These are phyloP conservation scores for Botrytis tulipae DNA, from an alignment of 2,329 filamentous ascomycete genomes.

Conservation along the genomic window DNA sequence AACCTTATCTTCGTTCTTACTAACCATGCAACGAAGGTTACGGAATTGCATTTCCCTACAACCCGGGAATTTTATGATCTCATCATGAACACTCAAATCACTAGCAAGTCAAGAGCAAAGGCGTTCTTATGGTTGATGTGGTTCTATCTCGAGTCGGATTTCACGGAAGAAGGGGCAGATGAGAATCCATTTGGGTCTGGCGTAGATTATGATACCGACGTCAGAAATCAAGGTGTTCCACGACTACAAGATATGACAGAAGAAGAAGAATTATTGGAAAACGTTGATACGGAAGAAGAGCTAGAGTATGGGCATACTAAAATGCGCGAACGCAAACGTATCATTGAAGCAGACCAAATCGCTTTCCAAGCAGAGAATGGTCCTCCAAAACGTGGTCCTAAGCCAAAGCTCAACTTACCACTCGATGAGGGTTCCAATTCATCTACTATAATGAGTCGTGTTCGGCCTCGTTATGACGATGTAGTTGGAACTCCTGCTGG, in stretches of 20 bases:
- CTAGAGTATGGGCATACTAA: slow-evolving; percentile 69
- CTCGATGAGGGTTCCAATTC: slow-evolving; percentile 41
- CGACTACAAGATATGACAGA: slow-evolving; percentile 61
- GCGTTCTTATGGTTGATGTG: slow-evolving; percentile 98
- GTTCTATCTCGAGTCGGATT: slow-evolving; percentile 98
- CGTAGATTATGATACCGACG: slow-evolving; percentile 62
- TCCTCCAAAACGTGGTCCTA: slow-evolving; percentile 55
- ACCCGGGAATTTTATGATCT: slow-evolving; percentile 92
- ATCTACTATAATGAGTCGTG: slow-evolving; percentile 56
- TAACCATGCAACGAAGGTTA: slow-evolving; percentile 84
- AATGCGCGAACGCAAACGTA: slow-evolving; percentile 70
- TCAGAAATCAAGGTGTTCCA: slow-evolving; percentile 69
- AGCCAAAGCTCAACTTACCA: slow-evolving; percentile 40
- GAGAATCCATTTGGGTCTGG: slow-evolving; percentile 85
- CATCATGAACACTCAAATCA: slow-evolving; percentile 84
- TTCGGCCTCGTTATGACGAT: slow-evolving; percentile 58
- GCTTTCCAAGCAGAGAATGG: slow-evolving; percentile 41
- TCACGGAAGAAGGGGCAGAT: slow-evolving; percentile 80
- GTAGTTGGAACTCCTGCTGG: slow-evolving; percentile 41
- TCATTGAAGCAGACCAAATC: slow-evolving; percentile 71
- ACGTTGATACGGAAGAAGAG: slow-evolving; percentile 71
- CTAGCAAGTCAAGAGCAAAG: slow-evolving; percentile 76
- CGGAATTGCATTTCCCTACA: slow-evolving; percentile 84
- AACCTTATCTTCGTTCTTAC: slow-evolving; percentile 96
- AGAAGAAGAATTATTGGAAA: slow-evolving; percentile 66